A percentile compares a stretch with the other conserved stretches of the same genome.
Conservation (phyloP, 495 filamentous ascomycete species). For the Podospora australis region DNA sequence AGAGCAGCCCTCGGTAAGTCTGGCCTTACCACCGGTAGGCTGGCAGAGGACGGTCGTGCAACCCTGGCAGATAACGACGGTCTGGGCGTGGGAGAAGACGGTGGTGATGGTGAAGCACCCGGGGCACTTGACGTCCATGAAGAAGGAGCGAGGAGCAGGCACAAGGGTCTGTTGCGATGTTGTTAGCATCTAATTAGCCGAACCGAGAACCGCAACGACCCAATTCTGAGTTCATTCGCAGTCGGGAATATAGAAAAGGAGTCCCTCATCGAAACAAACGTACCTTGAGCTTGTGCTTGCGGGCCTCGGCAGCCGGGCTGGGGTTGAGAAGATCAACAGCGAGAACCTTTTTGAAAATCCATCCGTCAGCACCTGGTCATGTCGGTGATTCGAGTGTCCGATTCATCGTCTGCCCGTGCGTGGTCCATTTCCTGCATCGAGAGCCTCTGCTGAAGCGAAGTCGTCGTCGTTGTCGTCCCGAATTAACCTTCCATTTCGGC, state of each 20-base stretch:
- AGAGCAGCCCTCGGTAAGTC: slow-evolving; percentile 97
- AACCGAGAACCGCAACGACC: background rate
- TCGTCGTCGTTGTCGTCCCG: background rate
- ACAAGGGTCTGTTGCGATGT: slow-evolving; percentile 66
- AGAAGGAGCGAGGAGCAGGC: slow-evolving; percentile 93
- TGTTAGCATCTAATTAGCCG: slow-evolving; percentile 5
- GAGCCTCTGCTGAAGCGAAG: background rate
- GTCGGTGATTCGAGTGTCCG: background rate
- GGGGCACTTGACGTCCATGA: slow-evolving; percentile 99
- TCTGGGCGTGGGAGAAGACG: slow-evolving; percentile 99
- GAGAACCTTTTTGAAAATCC: slow-evolving; percentile 75
- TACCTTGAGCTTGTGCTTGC: slow-evolving; percentile 99
- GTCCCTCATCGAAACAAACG: slow-evolving; percentile 10
- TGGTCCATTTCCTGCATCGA: background rate
- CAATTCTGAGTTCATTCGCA: no score
- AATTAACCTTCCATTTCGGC: no score
- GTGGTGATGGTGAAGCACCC: slow-evolving; percentile 99
- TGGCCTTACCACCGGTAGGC: slow-evolving; percentile 92
- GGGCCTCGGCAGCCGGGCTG: slow-evolving; percentile 85
- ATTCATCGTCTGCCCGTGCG: background rate
- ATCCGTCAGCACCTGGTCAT: slow-evolving; percentile 32
- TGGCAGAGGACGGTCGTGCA: slow-evolving; percentile 98
- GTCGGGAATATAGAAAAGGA: no score
- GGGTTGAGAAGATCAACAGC: slow-evolving; percentile 99
- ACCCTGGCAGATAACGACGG: slow-evolving; percentile 97